phyloP scores from a whole-genome alignment of 1,284 basidiomycete genomes.

The Stygiomarasmius scandens region DNA sequence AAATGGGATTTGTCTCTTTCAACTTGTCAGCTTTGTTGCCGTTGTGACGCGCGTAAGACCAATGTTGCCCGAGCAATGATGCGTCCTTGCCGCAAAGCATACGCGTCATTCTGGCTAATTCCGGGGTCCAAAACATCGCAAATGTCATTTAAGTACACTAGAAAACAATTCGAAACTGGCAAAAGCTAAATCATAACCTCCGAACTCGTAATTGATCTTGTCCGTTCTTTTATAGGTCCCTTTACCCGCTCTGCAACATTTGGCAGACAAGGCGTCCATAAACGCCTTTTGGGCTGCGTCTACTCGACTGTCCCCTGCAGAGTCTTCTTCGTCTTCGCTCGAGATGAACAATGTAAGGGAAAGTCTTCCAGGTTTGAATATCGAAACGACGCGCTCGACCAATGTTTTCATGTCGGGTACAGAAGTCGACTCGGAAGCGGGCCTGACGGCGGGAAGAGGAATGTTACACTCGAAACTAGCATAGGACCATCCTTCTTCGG shows the following conservation, averaged over 20 bases:
- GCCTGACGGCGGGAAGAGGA: constrained; percentile 58
- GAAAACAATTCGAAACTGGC: constrained; percentile 74
- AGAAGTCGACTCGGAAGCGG: constrained; percentile 33
- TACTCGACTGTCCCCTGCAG: constrained; percentile 54
- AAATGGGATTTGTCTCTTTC: too few relatives aligned
- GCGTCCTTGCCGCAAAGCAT: too few relatives aligned
- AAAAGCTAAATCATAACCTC: constrained; percentile 93
- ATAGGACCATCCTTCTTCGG: constrained; percentile 96
- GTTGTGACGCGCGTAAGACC: too few relatives aligned
- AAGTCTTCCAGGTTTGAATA: constrained; percentile 90
- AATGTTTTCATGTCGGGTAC: constrained; percentile 81
- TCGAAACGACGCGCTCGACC: constrained; percentile 78
- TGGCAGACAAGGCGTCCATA: constrained; percentile 54
- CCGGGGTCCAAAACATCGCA: background rate
- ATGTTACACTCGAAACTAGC: constrained; percentile 99
- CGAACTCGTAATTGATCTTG: constrained; percentile 98
- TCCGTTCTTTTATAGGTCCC: constrained; percentile 78
- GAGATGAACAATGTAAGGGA: constrained; percentile 94
- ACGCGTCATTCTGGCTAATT: background rate
- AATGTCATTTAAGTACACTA: constrained; percentile 8
- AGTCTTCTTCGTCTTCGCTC: constrained; percentile 54
- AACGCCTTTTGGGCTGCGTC: constrained; percentile 74
- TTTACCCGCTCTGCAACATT: background rate
- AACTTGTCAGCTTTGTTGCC: too few relatives aligned
- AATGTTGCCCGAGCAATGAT: too few relatives aligned